These are phyloP conservation scores for Emericellopsis atlantica DNA, from an alignment of 2,329 filamentous ascomycete species.

Conservation along the genomic window DNA sequence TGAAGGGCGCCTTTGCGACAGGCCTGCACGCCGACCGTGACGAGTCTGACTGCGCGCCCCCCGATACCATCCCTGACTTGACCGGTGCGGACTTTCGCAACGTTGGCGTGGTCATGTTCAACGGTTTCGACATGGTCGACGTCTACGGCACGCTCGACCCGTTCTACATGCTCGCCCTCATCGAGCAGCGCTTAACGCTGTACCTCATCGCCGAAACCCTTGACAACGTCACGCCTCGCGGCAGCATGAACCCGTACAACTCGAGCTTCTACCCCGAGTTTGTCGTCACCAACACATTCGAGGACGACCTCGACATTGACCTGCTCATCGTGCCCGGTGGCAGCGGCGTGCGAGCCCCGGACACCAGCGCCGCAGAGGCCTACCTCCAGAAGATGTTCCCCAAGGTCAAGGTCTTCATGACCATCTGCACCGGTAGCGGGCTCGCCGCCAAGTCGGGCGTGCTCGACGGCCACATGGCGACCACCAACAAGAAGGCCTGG, in stretches of 20 bases:
- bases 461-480: conserved; percentile 46
- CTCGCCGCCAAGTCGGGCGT: conserved; percentile 46
- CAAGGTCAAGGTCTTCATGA: conserved; percentile 41
- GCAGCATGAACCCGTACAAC: conserved; percentile 16
- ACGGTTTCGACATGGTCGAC: conserved; percentile 29
- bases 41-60: conserved; percentile 7
- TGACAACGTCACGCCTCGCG: conserved; percentile 24
- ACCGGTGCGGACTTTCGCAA: conserved; percentile 12
- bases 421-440: conserved; percentile 53
- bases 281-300: conserved; percentile 37
- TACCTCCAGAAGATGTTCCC: conserved; percentile 28
- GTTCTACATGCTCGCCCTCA: conserved; percentile 25
- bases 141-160: conserved; percentile 32
- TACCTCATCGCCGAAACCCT: conserved; percentile 25
- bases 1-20: conserved; percentile 4
- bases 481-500: conserved; percentile 55
- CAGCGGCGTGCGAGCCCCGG: conserved; percentile 15
- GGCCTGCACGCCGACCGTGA: background rate
- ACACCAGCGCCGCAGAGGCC: conserved; percentile 21
- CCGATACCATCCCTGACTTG: conserved; percentile 9
- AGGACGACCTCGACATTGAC: conserved; percentile 32
- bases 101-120: conserved; percentile 30
- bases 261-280: conserved; percentile 22
- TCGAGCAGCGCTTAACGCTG: conserved; percentile 21
- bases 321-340: conserved; percentile 56